These are phyloP conservation scores for Trifolium fragiferum DNA, from an alignment of 306 rosid genomes.

Conservation along the genomic window DNA sequence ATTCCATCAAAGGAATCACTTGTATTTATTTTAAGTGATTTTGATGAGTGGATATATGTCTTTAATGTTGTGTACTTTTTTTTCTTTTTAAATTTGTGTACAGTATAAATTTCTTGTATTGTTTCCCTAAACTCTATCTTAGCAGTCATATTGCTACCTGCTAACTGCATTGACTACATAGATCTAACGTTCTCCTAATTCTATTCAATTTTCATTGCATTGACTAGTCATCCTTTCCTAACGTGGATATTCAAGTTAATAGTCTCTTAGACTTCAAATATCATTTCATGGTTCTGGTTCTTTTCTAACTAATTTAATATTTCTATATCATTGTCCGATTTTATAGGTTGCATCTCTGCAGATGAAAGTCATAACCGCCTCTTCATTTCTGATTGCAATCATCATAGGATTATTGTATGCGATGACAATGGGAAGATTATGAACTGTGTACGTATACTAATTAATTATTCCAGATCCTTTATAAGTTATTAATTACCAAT, in stretches of 20 bases:
- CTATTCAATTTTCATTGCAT: constrained; percentile 17
- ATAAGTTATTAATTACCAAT: no score
- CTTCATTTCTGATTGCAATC: constrained; percentile 89
- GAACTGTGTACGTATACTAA: constrained; percentile 70
- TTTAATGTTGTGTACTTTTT: not conserved
- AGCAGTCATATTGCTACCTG: not conserved
- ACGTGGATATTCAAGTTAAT: constrained; percentile 19
- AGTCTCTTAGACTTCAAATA: constrained; percentile 2
- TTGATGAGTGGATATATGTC: not conserved
- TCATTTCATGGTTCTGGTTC: constrained; percentile 8
- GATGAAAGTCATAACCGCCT: constrained; percentile 71
- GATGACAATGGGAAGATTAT: constrained; percentile 72
- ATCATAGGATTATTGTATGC: constrained; percentile 81
- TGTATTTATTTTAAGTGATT: not conserved
- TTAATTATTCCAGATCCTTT: constrained; percentile 31
- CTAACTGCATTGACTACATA: not conserved
- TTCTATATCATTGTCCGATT: constrained; percentile 33
- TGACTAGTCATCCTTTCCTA: constrained; percentile 9
- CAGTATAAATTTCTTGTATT: not conserved
- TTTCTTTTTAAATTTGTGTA: no score
- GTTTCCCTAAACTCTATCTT: not conserved
- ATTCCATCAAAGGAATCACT: not conserved
- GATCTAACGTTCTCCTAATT: not conserved
- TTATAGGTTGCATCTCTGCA: constrained; percentile 78
- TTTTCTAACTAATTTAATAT: constrained; percentile 33